phyloP scores from a whole-genome alignment of 257 asterid species.

The Haberlea rhodopensis region DNA sequence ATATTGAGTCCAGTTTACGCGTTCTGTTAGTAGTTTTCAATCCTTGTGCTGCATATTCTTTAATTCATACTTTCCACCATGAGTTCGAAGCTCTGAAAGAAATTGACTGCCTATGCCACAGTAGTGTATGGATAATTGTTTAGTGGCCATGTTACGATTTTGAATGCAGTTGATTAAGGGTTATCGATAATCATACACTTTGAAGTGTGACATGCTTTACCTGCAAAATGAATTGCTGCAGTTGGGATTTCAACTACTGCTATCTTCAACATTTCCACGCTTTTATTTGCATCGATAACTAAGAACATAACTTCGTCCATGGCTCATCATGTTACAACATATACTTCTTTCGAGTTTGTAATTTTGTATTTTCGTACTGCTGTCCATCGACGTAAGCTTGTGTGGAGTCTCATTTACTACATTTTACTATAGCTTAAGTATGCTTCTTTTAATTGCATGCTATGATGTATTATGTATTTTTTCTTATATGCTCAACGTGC shows the following conservation, averaged over 20 bases:
- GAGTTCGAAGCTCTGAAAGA: background rate
- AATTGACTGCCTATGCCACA: background rate
- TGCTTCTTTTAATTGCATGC: background rate
- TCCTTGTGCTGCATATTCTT: background rate
- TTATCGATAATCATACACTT: conserved; percentile 3
- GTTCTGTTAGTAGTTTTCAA: background rate
- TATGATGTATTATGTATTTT: background rate
- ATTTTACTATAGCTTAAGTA: background rate
- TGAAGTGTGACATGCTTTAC: background rate
- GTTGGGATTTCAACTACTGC: background rate
- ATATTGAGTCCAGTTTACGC: background rate
- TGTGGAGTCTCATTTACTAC: background rate
- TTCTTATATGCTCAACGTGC: conserved; percentile 15
- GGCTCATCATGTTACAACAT: background rate
- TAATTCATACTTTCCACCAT: background rate
- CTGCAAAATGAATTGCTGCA: conserved; percentile 1
- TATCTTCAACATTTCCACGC: background rate
- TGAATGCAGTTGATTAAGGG: background rate
- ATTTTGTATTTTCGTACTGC: background rate
- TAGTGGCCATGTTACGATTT: conserved; percentile 6
- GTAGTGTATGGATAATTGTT: background rate
- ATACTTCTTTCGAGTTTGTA: background rate
- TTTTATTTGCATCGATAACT: background rate
- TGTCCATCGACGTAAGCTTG: background rate
- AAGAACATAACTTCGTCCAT: background rate